These are phyloP conservation scores for Sugiyamaella grinbergsii DNA, from an alignment of 1,139 yeast species.

Conservation along the genomic window DNA sequence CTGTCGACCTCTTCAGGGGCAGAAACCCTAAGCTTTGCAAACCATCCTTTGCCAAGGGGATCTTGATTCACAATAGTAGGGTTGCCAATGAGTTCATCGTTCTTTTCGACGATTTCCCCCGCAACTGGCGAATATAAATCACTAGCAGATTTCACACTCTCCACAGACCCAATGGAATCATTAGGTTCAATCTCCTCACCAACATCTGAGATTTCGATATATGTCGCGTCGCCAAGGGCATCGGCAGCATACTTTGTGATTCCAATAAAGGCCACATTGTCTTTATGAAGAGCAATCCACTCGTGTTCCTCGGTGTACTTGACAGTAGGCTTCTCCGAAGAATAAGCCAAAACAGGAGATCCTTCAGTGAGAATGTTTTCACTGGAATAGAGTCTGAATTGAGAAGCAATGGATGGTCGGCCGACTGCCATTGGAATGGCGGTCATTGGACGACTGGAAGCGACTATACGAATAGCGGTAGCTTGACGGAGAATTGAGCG, in stretches of 20 bases:
- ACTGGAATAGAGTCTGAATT: slow-evolving; percentile 31
- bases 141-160: slow-evolving; percentile 90
- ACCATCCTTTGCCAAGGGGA: slow-evolving; percentile 95
- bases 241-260: slow-evolving; percentile 95
- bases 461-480: slow-evolving; percentile 23
- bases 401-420: slow-evolving; percentile 19
- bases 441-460: slow-evolving; percentile 20
- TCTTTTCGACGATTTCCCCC: slow-evolving; percentile 76
- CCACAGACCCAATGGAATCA: slow-evolving; percentile 89
- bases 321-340: slow-evolving; percentile 46
- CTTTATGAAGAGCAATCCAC: slow-evolving; percentile 87
- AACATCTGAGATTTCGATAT: slow-evolving; percentile 82
- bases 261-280: slow-evolving; percentile 77
- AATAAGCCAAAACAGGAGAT: slow-evolving; percentile 56
- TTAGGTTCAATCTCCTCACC: slow-evolving; percentile 69
- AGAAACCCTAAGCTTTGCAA: slow-evolving; percentile 68
- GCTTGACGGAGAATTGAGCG: slow-evolving; percentile 27
- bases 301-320: slow-evolving; percentile 91
- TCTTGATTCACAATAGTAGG: slow-evolving; percentile 84
- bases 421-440: slow-evolving; percentile 14
- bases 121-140: slow-evolving; percentile 89
- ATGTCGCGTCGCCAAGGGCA: slow-evolving; percentile 97
- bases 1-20: slow-evolving; percentile 48
- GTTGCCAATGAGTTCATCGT: slow-evolving; percentile 61
- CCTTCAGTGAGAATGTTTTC: slow-evolving; percentile 53